phyloP scores from a whole-genome alignment of 495 filamentous ascomycete species.

The Penicillium dipodomyicola region DNA sequence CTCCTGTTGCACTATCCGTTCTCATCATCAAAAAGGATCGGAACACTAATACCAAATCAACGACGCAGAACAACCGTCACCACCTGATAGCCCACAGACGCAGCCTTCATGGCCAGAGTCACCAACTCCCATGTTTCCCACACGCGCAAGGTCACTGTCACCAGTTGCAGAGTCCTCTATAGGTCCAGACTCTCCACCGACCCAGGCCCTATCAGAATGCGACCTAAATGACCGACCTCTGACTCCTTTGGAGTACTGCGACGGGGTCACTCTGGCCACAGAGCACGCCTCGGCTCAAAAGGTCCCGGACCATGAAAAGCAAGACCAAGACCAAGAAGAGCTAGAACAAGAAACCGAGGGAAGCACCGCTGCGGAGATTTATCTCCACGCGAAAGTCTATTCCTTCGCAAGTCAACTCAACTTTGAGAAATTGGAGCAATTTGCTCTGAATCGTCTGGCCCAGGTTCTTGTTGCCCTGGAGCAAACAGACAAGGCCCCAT shows the following conservation, averaged over 20 bases:
- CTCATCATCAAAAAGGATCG: neutral
- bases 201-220: neutral
- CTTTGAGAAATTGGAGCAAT: neutral
- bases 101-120: neutral
- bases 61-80: neutral
- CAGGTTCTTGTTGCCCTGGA: neutral
- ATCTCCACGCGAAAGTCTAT: slow-evolving; percentile 12
- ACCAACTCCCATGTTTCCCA: neutral
- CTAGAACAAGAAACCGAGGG: neutral
- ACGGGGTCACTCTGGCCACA: neutral
- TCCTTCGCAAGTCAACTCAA: slow-evolving; percentile 3
- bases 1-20: neutral
- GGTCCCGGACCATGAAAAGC: neutral
- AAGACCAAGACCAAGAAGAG: neutral
- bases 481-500: neutral
- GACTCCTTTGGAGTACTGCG: neutral
- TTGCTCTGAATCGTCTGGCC: slow-evolving; percentile 3
- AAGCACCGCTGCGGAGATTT: neutral
- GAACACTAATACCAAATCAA: neutral
- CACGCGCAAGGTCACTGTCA: neutral
- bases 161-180: neutral
- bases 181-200: neutral
- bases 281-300: neutral
- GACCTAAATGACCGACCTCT: slow-evolving; percentile 2
- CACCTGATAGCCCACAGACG: neutral